Evolutionary conservation across 768 basidiomycete genomes (phyloP), one percentile per base, ranked within the genome.

Genomic region (Glaciozyma martinii): DNA sequence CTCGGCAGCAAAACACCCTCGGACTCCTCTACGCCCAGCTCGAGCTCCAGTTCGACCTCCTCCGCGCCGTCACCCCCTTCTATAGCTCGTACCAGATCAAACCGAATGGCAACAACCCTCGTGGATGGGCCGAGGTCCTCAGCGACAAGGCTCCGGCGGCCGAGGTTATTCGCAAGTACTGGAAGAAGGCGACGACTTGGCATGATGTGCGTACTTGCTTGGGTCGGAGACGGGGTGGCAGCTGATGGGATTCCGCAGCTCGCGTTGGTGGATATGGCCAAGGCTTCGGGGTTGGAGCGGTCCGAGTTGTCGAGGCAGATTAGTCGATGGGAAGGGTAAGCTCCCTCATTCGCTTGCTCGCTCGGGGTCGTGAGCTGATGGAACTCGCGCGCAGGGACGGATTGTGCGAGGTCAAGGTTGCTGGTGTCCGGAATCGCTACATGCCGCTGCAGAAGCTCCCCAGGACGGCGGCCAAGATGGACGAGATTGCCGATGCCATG

Each of bases 51-150:
- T 76, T 78, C 57, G 76, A 74, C 5, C 77, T 77, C 57, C 74
- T 82, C 29, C 75, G 81, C 23, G 80, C 81, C 7, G 73, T 78
- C 42, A 82, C 82, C 0, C 82, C 82, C 0, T 80, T 78, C 63
- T 82, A 79, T 62, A 75, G 78, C 5, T 60, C 76, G 19, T 82
- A 81, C 68, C 76, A 79, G 44, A 72, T 81, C 64, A 76, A 74
- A 23, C 71, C 74, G 1, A 73, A 74, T n/a, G 64, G 63, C 4
- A 47, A 42, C 13, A 33, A 32, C 40, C 44, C 64, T 10, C 60
- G 54, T 1, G 77, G 74, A 3, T 77, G 74, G 73, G 30, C 68
- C 15, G 73, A 75, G 29, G 72, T 80, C 8, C 52, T 73, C 46
- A 60, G 66, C 1, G 78, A 80, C 67, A 68, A 70, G 1, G 76